Evolutionary conservation across 805 yeast species (phyloP), one percentile per base, ranked within the genome.

Genomic region (Kuraishia borneana): DNA sequence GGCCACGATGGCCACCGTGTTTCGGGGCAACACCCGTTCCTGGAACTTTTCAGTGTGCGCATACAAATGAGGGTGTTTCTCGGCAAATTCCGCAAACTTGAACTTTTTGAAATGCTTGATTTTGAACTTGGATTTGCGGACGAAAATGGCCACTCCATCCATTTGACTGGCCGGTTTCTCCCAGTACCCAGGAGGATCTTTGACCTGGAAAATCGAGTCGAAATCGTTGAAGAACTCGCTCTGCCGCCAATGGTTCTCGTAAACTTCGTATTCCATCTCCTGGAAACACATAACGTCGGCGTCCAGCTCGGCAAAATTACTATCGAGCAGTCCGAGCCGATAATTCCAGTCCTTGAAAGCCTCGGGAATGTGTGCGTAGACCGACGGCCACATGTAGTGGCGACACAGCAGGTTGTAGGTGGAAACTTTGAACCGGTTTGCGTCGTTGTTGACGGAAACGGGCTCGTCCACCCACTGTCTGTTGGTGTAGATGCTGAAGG

Each of bases 221-320:
- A 63, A 75, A n/a, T 66, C 34, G 6, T 8, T 18, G 6, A 35
- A 26, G 18, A 26, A 23, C 18, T 31, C 13, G 7, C 21, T 14
- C 4, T 54, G 47, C 18, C 47, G 42, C 76, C 75, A 69, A 26
- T 52, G 54, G 5, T 46, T 40, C 8, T 53, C 32, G 39, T 63
- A 70, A n/a, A 63, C 60, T 14, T 48, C 48, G 17, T 53, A 45
- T 16, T 71, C 73, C 59, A 70, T 51, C 50, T 70, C 76, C 41
- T 70, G 76, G 38, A 70, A 56, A 45, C 82, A 76, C 76, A 76
- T 69, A 6, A 76, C 65, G 43, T 74, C 82, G 16, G 73, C 55
- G 16, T 52, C 30, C 5, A 64, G 35, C 22, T 47, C 65, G 12
- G 43, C 42, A 42, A 67, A 53, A 30, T 65, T 57, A 19, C 46